phyloP scores from a whole-genome alignment of 352 stramenopile species.

The Blastocystis sp. region DNA sequence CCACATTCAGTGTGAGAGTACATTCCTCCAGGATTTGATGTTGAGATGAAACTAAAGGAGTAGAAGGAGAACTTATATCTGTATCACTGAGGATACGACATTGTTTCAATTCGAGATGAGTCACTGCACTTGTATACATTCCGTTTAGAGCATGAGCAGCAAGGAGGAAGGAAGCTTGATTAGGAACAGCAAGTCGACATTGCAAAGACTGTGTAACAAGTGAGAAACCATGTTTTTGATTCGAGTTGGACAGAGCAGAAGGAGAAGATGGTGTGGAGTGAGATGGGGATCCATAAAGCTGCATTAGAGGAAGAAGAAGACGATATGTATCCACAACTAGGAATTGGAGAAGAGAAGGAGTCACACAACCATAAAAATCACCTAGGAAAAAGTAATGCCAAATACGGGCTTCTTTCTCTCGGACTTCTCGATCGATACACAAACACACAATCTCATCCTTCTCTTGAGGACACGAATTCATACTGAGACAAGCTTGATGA shows the following conservation, averaged over 20 bases:
- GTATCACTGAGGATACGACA: neutral
- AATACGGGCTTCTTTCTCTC: neutral
- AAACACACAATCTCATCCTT: neutral
- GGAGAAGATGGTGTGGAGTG: neutral
- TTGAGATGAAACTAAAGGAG: neutral
- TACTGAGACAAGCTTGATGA: neutral
- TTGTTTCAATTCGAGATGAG: neutral
- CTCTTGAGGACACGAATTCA: neutral
- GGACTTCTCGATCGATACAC: constrained; percentile 17
- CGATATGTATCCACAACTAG: neutral
- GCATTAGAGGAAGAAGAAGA: neutral
- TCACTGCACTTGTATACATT: neutral
- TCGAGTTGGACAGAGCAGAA: neutral
- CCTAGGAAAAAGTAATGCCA: constrained; percentile 9
- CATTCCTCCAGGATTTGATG: constrained; percentile 1
- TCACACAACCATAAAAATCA: neutral
- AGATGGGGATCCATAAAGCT: neutral
- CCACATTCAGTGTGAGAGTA: neutral
- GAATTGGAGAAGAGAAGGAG: neutral
- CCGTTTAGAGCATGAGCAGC: neutral
- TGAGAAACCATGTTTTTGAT: neutral
- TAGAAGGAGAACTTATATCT: neutral
- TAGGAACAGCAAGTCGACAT: neutral
- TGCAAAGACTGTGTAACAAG: constrained; percentile 12
- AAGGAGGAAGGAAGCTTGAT: constrained; percentile 6